Conservation (phyloP, 1,284 basidiomycete species). For the Salmacisia buchloeana region DNA sequence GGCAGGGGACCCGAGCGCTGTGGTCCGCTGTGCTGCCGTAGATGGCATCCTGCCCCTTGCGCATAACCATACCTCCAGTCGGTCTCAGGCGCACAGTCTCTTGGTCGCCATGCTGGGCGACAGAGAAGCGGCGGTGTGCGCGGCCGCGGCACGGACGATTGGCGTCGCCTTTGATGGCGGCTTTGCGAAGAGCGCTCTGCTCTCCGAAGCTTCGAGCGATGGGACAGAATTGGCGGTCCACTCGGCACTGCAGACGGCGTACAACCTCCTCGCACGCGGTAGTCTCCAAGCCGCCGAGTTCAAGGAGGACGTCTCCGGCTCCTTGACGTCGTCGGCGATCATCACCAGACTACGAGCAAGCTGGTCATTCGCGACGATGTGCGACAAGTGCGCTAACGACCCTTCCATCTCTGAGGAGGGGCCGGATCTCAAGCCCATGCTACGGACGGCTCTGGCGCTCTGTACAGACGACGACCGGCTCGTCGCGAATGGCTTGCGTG, state of each 20-base stretch:
- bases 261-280: too few relatives aligned
- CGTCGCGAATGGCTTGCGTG: background rate
- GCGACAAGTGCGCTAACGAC: background rate
- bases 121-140: background rate
- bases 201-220: background rate
- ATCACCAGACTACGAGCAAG: background rate
- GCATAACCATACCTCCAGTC: too few relatives aligned
- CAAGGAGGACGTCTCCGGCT: background rate
- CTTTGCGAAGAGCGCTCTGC: background rate
- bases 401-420: background rate
- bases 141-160: background rate
- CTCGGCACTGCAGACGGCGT: too few relatives aligned
- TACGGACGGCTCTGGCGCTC: background rate
- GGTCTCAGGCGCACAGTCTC: background rate
- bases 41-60: constrained; percentile 2
- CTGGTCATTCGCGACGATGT: constrained; percentile 5
- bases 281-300: background rate
- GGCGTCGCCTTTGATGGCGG: background rate
- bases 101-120: background rate
- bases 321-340: background rate
- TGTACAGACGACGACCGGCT: background rate
- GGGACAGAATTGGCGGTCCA: too few relatives aligned
- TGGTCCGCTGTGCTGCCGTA: background rate
- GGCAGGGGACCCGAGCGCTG: background rate
- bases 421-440: background rate